Evolutionary conservation across 306 rosid species (phyloP), one percentile per base, ranked within the genome.

Genomic region (Cajanus cajan): DNA sequence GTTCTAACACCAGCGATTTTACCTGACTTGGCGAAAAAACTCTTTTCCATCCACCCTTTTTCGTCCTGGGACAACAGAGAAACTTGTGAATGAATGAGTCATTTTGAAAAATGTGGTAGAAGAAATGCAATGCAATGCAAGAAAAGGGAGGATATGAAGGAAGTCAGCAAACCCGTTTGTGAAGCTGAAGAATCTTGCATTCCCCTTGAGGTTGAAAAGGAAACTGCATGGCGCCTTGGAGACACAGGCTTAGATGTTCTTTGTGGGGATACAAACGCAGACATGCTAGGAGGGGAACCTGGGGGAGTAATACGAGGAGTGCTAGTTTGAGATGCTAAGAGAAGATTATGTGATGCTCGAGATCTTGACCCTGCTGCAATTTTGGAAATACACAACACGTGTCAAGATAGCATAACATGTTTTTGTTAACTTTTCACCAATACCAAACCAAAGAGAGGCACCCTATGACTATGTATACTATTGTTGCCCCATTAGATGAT

Each of bases 1-100:
- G 13, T 18, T 16, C 25, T 6, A 51, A 51, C 4, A 16, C 4
- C 11, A 39, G 47, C 10, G 74, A 65, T 1, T 73, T 81, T 80
- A 95, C 99, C 99, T 95, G 85, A 93, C 99, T 86, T 95, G 98
- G 86, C 96, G 98, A 82, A 93, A 95, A 82, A 91, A 95, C 81
- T 93, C 98, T 80, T 95, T 95, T 57, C 98, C 99, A 67, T 93
- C 98, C 65, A 95, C 96, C 40, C 97, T 85, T 10, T 97, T 93
- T 82, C 98, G 84, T 64, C 87, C 99, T 93, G 78, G 76, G 45
- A 79, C 14, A 78, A 19, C 3, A 55, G 3, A 55, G 68, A 69
- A 65, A 57, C 6, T 14, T 7, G 52, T 73, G 77, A 52, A 10
- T 5, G 15, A 74, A 9, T 39, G 13, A 48, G n/a, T 36, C 31